Conservation (phyloP, 371 early-diverging fungal species). For the Rhizomucor pusillus region DNA sequence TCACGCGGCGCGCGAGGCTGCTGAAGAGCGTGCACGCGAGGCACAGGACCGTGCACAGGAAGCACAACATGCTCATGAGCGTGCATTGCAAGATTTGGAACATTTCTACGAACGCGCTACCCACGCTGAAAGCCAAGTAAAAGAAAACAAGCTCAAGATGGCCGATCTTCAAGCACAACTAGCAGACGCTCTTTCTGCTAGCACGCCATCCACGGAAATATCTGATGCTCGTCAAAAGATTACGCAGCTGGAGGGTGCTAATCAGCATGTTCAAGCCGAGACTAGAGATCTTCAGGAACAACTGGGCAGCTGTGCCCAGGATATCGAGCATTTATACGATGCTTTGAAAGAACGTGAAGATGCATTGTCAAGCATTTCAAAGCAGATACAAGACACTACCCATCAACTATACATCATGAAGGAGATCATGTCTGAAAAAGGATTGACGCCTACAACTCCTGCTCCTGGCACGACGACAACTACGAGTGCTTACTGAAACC, state of each 20-base stretch:
- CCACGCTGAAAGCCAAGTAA: constrained; percentile 38
- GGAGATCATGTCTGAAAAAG: constrained; percentile 56
- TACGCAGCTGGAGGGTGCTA: constrained; percentile 53
- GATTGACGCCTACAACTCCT: constrained; percentile 15
- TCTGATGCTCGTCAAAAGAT: constrained; percentile 53
- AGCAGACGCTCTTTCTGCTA: constrained; percentile 8
- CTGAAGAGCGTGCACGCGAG: constrained; percentile 48
- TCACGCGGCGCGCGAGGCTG: constrained; percentile 30
- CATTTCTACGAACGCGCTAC: constrained; percentile 37
- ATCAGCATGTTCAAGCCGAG: constrained; percentile 53
- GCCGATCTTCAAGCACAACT: constrained; percentile 20
- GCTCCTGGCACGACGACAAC: neutral
- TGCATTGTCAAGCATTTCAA: constrained; percentile 37
- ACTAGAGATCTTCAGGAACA: constrained; percentile 44
- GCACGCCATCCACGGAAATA: constrained; percentile 14
- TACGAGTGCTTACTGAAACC: too few relatives aligned
- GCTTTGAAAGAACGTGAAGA: constrained; percentile 49
- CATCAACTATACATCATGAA: constrained; percentile 56
- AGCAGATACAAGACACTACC: constrained; percentile 52
- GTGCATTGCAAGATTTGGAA: constrained; percentile 41
- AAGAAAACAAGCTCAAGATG: constrained; percentile 29
- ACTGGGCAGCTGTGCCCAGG: constrained; percentile 51
- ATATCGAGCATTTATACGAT: constrained; percentile 38
- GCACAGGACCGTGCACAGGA: constrained; percentile 49
- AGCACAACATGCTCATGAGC: constrained; percentile 45